Evolutionary conservation across 2,329 filamentous ascomycete species (phyloP).

Genomic region (Cytospora schulzeri): DNA sequence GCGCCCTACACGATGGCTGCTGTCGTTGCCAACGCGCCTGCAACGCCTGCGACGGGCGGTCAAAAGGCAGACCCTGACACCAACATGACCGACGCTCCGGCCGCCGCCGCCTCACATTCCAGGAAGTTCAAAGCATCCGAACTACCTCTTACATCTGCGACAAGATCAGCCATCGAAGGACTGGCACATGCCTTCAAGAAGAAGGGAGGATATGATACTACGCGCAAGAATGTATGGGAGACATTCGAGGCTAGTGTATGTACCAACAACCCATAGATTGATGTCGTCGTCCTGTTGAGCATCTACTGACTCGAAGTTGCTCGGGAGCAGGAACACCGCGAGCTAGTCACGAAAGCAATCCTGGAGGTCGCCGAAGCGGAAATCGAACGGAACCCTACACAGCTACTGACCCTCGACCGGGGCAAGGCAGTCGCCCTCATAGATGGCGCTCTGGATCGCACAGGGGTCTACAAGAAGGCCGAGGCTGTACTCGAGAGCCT

Average conservation of each 20-base stretch:
- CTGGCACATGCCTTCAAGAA: conserved; percentile 84
- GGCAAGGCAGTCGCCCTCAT: conserved; percentile 74
- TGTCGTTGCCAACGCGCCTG: conserved; percentile 14
- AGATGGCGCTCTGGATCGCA: conserved; percentile 76
- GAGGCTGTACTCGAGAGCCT: conserved; percentile 67
- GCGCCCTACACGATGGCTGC: conserved; percentile 22
- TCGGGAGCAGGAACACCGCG: conserved; percentile 64
- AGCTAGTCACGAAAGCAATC: conserved; percentile 65
- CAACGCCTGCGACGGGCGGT: conserved; percentile 15
- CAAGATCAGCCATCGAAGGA: conserved; percentile 71
- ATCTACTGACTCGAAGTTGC: not conserved
- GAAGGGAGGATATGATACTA: conserved; percentile 78
- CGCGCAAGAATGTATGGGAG: conserved; percentile 76
- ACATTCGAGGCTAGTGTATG: conserved; percentile 71
- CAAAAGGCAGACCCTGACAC: conserved; percentile 19
- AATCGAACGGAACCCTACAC: conserved; percentile 72
- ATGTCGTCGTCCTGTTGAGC: not conserved
- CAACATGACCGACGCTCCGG: conserved; percentile 63
- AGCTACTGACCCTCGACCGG: conserved; percentile 72
- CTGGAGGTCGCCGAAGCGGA: conserved; percentile 72
- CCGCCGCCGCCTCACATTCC: conserved; percentile 15
- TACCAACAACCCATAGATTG: too few relatives aligned
- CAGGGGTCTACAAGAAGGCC: conserved; percentile 73
- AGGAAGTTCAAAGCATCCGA: conserved; percentile 72
- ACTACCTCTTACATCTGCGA: conserved; percentile 72